Evolutionary conservation across 805 yeast genomes (phyloP).

Genomic region (Scheffersomyces amazonensis): DNA sequence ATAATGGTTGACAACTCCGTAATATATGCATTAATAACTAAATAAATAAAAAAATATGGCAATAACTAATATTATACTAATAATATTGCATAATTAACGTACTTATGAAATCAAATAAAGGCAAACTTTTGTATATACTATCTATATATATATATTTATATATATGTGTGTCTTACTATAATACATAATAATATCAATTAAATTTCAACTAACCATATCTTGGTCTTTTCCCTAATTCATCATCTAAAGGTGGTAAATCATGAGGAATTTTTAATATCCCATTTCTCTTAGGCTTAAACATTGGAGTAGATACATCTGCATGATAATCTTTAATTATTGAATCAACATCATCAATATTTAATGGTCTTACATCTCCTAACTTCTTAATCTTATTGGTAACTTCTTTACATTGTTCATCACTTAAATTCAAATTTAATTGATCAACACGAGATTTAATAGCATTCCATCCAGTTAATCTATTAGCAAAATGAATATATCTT

Average conservation of each 20-base stretch:
- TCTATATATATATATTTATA: not conserved
- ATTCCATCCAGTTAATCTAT: conserved; percentile 98
- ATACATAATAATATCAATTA: not conserved
- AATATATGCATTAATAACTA: too few relatives aligned
- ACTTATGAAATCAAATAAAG: too few relatives aligned
- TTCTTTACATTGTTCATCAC: conserved; percentile 93
- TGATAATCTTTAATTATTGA: conserved; percentile 94
- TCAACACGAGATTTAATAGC: conserved; percentile 98
- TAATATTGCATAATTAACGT: too few relatives aligned
- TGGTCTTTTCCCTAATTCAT: conserved; percentile 1
- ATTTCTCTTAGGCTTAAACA: not conserved
- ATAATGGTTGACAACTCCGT: too few relatives aligned
- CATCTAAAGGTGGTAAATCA: conserved; percentile 5
- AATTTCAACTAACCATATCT: conserved; percentile 2
- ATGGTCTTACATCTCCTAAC: conserved; percentile 91
- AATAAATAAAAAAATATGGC: too few relatives aligned
- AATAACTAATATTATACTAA: too few relatives aligned
- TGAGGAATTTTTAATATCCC: conserved; percentile 6
- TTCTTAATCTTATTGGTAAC: conserved; percentile 90
- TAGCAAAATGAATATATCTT: conserved; percentile 96
- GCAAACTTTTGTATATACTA: not conserved
- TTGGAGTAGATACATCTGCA: conserved; percentile 44
- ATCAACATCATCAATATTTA: conserved; percentile 96
- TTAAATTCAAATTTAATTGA: conserved; percentile 83
- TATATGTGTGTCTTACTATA: not conserved